These are phyloP conservation scores for Tremella yokohamensis DNA, from an alignment of 768 basidiomycete species.

Conservation along the genomic window DNA sequence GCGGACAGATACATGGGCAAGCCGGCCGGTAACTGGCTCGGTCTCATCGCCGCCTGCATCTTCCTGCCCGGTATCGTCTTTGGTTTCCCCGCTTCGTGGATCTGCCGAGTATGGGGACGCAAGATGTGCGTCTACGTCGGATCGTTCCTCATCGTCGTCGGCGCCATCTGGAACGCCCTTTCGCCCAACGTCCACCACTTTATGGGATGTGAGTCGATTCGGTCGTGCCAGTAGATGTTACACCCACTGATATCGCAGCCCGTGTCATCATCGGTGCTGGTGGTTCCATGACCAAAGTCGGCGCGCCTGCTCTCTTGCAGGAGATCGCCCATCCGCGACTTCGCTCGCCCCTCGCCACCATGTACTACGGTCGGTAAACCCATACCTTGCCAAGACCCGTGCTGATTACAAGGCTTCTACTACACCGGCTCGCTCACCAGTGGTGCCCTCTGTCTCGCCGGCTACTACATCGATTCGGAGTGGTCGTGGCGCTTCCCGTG, in stretches of 20 bases:
- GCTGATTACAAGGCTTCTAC: too few species aligned
- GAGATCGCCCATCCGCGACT: conserved; percentile 72
- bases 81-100: conserved; percentile 1
- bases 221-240: neutral
- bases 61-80: conserved; percentile 9
- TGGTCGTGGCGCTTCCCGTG: conserved; percentile 52
- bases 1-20: conserved; percentile 5
- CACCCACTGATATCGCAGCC: neutral
- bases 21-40: neutral
- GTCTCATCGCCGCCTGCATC: conserved; percentile 8
- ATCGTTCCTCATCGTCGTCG: conserved; percentile 7
- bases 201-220: neutral
- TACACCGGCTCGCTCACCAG: too few species aligned
- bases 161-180: conserved; percentile 5
- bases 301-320: conserved; percentile 76
- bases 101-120: conserved; percentile 18
- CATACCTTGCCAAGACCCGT: too few species aligned
- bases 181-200: conserved; percentile 12
- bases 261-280: conserved; percentile 57
- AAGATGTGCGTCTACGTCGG: conserved; percentile 11
- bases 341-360: conserved; percentile 1
- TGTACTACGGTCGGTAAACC: conserved; percentile 49
- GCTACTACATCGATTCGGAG: conserved; percentile 20
- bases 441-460: too few species aligned
- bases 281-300: conserved; percentile 62